Evolutionary conservation across 306 rosid species (phyloP), one percentile per base, ranked within the genome.

Genomic region (Parietaria judaica): DNA sequence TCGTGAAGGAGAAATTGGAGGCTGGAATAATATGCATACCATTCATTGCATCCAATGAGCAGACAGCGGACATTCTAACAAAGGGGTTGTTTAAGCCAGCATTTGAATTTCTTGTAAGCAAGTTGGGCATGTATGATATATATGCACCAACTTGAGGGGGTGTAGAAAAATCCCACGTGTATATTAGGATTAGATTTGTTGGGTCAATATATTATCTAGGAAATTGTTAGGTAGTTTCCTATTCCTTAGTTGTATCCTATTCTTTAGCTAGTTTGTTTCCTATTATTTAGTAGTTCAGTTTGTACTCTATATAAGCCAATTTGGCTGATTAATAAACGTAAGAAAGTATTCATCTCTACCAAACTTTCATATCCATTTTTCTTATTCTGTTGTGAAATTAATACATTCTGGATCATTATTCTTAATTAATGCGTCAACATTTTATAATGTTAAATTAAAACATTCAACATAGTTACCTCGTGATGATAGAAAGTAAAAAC

Each of bases 1-100:
- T 66, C 6, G 57, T 56, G 34, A 14, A 36, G 13, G 66, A 62
- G 9, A 62, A 62, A 5, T 5, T 58, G 14, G 49, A 38, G 14
- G 14, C 6, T 3, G 44, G 16, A 6, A 14, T 14, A 13, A 36
- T 58, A 6, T 3, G 3, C 6, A 36, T 44, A 6, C 63, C 63
- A 5, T 58, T 12, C 4, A 12, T 58, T 1, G 14, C 3, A 13
- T 15, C 60, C 3, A 8, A 56, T n/a, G 38, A 58, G 7, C 50
- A 58, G 41, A 8, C 43, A 1, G 48, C 36, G 1, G 50, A 58
- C 43, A 58, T 41, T 3, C 49, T 38, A 0, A 58, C 63, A 37
- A 38, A 58, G 16, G 48, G 11, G 8, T 47, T 37, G 12, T 0
- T 36, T 38, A 14, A 6, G 11, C 7, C 13, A 3, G 44, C 1